phyloP scores from a whole-genome alignment of 208 protist genomes.

The Trypanosoma mega region DNA sequence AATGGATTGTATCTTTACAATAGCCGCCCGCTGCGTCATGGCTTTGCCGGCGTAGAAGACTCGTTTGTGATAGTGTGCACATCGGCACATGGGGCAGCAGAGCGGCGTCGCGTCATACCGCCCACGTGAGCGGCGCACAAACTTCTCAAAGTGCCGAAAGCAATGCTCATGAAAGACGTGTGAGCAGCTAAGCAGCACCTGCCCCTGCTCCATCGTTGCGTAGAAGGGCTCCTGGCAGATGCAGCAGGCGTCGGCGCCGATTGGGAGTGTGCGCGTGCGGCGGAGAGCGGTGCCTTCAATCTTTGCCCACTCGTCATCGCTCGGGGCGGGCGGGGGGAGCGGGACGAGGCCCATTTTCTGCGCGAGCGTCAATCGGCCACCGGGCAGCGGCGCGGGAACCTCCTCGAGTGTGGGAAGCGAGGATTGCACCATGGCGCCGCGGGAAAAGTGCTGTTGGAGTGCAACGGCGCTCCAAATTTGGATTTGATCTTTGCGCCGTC shows the following conservation, averaged over 20 bases:
- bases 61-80: slow-evolving; percentile 79
- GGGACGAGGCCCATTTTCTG: slow-evolving; percentile 86
- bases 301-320: slow-evolving; percentile 64
- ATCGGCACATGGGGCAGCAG: slow-evolving; percentile 80
- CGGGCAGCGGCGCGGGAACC: slow-evolving; percentile 32
- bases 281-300: slow-evolving; percentile 54
- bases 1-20: slow-evolving; percentile 70
- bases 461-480: slow-evolving; percentile 85
- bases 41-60: slow-evolving; percentile 79
- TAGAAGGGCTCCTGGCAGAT: slow-evolving; percentile 82
- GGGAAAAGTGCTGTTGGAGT: slow-evolving; percentile 79
- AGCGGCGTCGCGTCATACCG: slow-evolving; percentile 30
- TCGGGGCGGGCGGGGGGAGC: slow-evolving; percentile 51
- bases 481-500: slow-evolving; percentile 48
- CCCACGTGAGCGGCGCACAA: slow-evolving; percentile 50
- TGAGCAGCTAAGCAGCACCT: slow-evolving; percentile 83
- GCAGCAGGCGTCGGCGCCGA: slow-evolving; percentile 42
- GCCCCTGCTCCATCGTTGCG: slow-evolving; percentile 47
- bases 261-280: slow-evolving; percentile 17
- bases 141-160: slow-evolving; percentile 82
- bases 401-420: slow-evolving; percentile 27
- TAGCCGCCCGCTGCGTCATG: slow-evolving; percentile 70
- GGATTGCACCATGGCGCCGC: slow-evolving; percentile 32
- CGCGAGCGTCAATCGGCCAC: slow-evolving; percentile 60
- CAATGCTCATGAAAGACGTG: slow-evolving; percentile 88